A percentile compares a stretch with the other conserved stretches of the same genome.
These are phyloP conservation scores for Stachybotrys echinatus DNA, from an alignment of 2,329 filamentous ascomycete species.

Conservation along the genomic window DNA sequence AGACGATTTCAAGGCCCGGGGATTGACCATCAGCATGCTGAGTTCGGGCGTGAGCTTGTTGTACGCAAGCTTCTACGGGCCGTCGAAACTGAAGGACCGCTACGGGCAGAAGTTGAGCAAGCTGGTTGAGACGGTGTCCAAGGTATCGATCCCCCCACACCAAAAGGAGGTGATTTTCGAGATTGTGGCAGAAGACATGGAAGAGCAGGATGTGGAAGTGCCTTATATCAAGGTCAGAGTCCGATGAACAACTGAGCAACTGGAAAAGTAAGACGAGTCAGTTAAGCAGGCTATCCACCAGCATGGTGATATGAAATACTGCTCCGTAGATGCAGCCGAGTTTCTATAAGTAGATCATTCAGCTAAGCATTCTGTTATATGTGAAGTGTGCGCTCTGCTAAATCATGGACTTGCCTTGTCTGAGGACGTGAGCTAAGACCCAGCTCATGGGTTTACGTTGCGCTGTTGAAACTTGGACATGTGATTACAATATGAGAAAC, in stretches of 20 bases:
- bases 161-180: slow-evolving; percentile 97
- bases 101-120: slow-evolving; percentile 79
- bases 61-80: slow-evolving; percentile 88
- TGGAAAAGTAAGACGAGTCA: neutral
- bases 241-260: slow-evolving; percentile 12
- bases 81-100: slow-evolving; percentile 74
- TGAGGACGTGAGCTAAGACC: no score
- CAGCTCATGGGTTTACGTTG: no score
- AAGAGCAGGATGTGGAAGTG: slow-evolving; percentile 91
- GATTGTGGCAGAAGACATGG: slow-evolving; percentile 83
- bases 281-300: no score
- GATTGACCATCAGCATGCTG: slow-evolving; percentile 83
- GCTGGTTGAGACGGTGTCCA: slow-evolving; percentile 82
- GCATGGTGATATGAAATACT: no score
- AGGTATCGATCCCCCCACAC: slow-evolving; percentile 84
- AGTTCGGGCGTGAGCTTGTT: slow-evolving; percentile 95
- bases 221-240: slow-evolving; percentile 92
- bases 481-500: no score
- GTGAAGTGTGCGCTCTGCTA: no score
- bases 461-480: no score
- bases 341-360: no score
- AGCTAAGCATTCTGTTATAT: no score
- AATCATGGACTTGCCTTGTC: no score
- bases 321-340: no score
- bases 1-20: slow-evolving; percentile 73